Evolutionary conservation across 164 flowering plant genomes (phyloP), one percentile per base, ranked within the genome.

Genomic region (Hamamelis virginiana): DNA sequence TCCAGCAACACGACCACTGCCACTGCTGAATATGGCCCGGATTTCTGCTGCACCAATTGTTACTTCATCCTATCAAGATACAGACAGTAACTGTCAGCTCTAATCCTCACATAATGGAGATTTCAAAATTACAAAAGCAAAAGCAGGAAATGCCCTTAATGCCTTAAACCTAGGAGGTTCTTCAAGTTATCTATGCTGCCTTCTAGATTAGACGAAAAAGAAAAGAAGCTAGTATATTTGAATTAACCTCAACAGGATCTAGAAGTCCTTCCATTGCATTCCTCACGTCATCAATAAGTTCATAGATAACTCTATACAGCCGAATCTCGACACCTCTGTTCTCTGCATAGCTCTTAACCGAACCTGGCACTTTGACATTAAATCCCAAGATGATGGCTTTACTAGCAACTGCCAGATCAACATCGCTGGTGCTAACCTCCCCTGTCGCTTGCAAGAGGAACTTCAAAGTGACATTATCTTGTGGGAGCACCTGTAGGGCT

Each of bases 211-310:
- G 26, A 25, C 14, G 9, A 26, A 23, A 25, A 26, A 11, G 21
- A 8, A 15, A 57, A n/a, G 6, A 57, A 58, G 41, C 47, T 13
- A 59, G 44, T 47, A 12, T 21, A 59, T n/a, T 22, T 26, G 25
- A 44, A 45, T 65, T 78, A 67, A 91, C 98, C 97, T 91, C 96
- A 71, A 90, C 87, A 64, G 86, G 74, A 1, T 90, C 93, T 27
- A 94, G 77, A 23, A 94, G 94, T 73, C 96, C 98, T 83, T 94
- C 98, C 98, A 91, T 94, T 56, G 93, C 95, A 65, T 83, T 82
- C 59, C 97, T 78, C 68, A 91, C 79, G 59, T 94, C 95, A 78
- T 91, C 96, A 77, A 94, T 86, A 59, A 94, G 91, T 38, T 91
- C 97, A 77, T 94, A 94, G 56, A 94, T 91, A 67, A 94, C 91